These are phyloP conservation scores for Ettlia oleoabundans DNA, from an alignment of 139 green algal genomes.

Conservation along the genomic window DNA sequence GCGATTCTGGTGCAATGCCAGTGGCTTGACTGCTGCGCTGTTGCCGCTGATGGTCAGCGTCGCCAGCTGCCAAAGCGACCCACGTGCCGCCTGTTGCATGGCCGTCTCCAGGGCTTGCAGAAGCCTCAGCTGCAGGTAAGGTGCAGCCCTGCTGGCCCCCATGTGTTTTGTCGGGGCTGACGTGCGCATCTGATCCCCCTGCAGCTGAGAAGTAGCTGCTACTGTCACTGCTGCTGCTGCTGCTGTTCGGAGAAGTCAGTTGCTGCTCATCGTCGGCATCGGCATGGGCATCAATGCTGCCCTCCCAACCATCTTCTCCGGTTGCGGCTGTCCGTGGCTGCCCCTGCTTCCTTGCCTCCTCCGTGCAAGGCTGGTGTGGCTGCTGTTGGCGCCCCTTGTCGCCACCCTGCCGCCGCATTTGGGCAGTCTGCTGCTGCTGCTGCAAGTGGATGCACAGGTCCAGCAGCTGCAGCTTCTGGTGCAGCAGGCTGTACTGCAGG, in stretches of 20 bases:
- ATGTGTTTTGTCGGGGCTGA: background rate
- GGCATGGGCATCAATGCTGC: too few relatives aligned
- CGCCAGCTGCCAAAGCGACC: too few relatives aligned
- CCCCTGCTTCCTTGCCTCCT: too few relatives aligned
- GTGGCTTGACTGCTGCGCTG: too few relatives aligned
- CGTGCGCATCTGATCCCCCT: background rate
- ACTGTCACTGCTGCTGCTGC: constrained; percentile 7
- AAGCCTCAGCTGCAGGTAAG: background rate
- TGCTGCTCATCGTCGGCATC: too few relatives aligned
- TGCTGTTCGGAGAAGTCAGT: background rate
- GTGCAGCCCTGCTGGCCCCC: background rate
- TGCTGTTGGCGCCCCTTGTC: too few relatives aligned
- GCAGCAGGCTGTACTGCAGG: constrained; percentile 67
- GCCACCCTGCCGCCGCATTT: too few relatives aligned
- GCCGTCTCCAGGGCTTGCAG: background rate
- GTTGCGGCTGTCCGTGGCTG: too few relatives aligned
- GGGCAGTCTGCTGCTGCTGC: constrained; percentile 19
- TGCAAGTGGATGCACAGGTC: constrained; percentile 72
- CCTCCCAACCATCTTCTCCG: too few relatives aligned
- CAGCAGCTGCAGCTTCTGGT: constrained; percentile 91
- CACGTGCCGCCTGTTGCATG: too few relatives aligned
- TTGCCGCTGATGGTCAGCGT: background rate
- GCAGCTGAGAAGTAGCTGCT: constrained; percentile 24
- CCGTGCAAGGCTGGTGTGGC: too few relatives aligned
- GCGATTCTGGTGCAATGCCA: too few relatives aligned